A percentile compares a stretch with the other conserved stretches of the same genome.
These are phyloP conservation scores for Colletotrichum sp. DNA, from an alignment of 2,329 filamentous ascomycete genomes.

Conservation along the genomic window DNA sequence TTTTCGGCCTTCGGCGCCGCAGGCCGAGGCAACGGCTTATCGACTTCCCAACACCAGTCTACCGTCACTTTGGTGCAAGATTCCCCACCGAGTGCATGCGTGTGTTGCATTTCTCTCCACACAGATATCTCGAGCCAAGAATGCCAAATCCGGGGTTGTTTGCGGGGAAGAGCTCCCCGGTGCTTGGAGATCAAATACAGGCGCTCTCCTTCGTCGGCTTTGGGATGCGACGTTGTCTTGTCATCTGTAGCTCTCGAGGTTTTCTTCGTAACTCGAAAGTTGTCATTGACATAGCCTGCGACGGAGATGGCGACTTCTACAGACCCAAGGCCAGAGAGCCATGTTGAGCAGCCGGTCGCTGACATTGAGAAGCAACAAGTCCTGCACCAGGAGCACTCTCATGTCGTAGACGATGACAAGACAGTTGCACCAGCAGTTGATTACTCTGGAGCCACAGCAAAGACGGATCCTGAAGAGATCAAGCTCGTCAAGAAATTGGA, in stretches of 20 bases:
- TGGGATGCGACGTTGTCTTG: background rate
- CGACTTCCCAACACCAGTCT: background rate
- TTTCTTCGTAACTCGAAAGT: background rate
- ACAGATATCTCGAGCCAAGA: constrained; percentile 10
- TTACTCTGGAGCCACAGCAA: constrained; percentile 42
- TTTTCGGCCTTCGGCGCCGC: constrained; percentile 8
- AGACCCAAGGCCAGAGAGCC: background rate
- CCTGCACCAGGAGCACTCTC: constrained; percentile 8
- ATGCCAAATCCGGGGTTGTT: constrained; percentile 10
- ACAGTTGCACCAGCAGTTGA: constrained; percentile 23
- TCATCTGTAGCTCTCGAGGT: background rate
- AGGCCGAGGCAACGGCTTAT: background rate
- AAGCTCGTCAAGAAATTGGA: constrained; percentile 43
- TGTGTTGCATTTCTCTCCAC: background rate
- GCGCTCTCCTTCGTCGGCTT: background rate
- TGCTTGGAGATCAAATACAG: background rate
- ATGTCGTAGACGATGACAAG: constrained; percentile 8
- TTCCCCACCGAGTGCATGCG: background rate
- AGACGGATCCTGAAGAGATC: constrained; percentile 44
- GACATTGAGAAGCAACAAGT: constrained; percentile 17
- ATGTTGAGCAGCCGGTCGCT: background rate
- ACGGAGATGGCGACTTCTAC: background rate
- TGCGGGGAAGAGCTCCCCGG: background rate
- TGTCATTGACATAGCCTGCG: too few species aligned
- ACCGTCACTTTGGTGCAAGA: background rate